Evolutionary conservation across 371 early-diverging fungal genomes (phyloP), one percentile per base, ranked within the genome.

Genomic region (Dinochytrium kinnereticum): DNA sequence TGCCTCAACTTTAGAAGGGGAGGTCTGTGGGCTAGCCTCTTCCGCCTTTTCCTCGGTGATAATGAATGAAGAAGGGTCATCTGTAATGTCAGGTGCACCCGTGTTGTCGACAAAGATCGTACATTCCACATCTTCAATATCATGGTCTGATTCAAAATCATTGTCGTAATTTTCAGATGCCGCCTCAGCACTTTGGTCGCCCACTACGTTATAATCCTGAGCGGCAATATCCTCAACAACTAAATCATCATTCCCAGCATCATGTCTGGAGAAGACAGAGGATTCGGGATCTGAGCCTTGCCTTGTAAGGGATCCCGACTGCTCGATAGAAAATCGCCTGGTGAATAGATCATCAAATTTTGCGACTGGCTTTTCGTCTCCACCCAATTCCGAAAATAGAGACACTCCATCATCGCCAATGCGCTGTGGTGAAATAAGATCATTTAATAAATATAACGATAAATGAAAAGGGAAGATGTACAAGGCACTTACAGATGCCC

Each of bases 261-360:
- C 61, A 34, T 61, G 30, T 31, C 36, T 34, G 3, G 34, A 13
- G 10, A 13, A 2, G 36, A 34, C 34, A 34, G 37, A 3, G 13
- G 36, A 17, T 36, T 19, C 17, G 7, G 5, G 26, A 55, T 55
- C 57, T 10, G 44, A 59, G 49, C 57, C 37, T 5, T 1, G 5
- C 51, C 17, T 30, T 36, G 28, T 70, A 0, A 30, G 39, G 24
- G 30, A 10, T n/a, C n/a, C n/a, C 10, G 69, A 51, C 31, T 65
- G 31, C 61, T 80, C 80, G 50, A 80, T 71, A 1, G 80, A 80
- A 65, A 53, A 80, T 44, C 80, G 71, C 1, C 80, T 69, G 0
- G 68, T 51, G 64, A 75, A 72, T 21, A 80, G 24, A 30, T 64
- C 64, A 1, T 51, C 68, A 36, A 65, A 19, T 59, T 49, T 73